Conservation (phyloP, 495 filamentous ascomycete species). For the Xylaria acuta region DNA sequence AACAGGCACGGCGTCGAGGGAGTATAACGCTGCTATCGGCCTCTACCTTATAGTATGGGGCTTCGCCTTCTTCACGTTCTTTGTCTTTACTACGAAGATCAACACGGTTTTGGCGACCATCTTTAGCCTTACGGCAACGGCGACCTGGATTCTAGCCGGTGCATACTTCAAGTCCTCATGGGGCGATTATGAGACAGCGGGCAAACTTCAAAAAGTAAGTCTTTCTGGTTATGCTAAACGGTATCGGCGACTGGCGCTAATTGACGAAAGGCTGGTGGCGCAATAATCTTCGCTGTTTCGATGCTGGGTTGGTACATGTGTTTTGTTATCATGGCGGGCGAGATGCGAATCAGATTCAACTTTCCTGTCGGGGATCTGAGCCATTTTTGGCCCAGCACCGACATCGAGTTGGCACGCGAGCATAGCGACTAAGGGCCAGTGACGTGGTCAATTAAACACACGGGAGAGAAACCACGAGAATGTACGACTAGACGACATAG, state of each 20-base stretch:
- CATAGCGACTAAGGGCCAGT: constrained; percentile 11
- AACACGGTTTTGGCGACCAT: constrained; percentile 57
- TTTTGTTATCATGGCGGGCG: constrained; percentile 60
- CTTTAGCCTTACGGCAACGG: constrained; percentile 54
- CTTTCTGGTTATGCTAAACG: constrained; percentile 1
- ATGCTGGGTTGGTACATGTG: constrained; percentile 62
- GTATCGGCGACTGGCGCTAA: background rate
- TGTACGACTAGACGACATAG: constrained; percentile 5
- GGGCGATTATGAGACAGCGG: constrained; percentile 50
- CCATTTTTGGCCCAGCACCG: constrained; percentile 59
- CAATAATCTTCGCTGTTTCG: constrained; percentile 56
- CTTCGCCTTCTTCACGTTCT: constrained; percentile 59
- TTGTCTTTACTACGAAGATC: constrained; percentile 57
- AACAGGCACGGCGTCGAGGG: constrained; percentile 50
- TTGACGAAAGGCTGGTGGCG: constrained; percentile 49
- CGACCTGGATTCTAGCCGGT: constrained; percentile 51
- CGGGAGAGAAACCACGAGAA: background rate
- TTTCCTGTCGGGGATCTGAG: constrained; percentile 61
- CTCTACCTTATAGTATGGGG: constrained; percentile 61
- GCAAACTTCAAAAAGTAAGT: constrained; percentile 50
- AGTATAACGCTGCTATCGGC: constrained; percentile 57
- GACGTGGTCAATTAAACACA: background rate
- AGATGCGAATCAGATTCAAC: constrained; percentile 60
- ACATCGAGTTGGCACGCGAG: constrained; percentile 47
- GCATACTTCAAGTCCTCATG: constrained; percentile 55